phyloP scores from a whole-genome alignment of 306 rosid genomes.

The Elaeagnus macrophylla region DNA sequence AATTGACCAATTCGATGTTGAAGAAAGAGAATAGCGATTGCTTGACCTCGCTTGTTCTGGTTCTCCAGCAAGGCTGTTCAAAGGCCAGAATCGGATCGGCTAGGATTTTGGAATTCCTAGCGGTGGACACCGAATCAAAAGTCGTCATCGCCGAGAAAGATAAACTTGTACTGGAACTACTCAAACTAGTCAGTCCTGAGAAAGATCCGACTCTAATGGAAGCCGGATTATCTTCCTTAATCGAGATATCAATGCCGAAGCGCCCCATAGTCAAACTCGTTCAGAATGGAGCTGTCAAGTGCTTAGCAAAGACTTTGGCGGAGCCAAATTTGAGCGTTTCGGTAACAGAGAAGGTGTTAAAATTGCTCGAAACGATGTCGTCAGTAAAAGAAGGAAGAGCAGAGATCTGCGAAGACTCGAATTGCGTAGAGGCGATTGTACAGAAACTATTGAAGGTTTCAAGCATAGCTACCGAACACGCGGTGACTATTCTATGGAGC shows the following conservation, averaged over 20 bases:
- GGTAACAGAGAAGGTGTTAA: constrained; percentile 51
- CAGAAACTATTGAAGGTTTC: constrained; percentile 65
- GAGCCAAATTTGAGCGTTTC: constrained; percentile 1
- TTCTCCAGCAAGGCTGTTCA: constrained; percentile 41
- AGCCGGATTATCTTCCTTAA: too few relatives aligned
- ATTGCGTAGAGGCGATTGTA: constrained; percentile 52
- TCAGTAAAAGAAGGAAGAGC: constrained; percentile 66
- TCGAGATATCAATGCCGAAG: too few relatives aligned
- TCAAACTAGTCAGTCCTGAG: too few relatives aligned
- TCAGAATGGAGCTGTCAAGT: too few relatives aligned
- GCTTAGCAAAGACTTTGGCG: too few relatives aligned
- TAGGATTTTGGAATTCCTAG: constrained; percentile 30
- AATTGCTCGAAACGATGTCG: constrained; percentile 59
- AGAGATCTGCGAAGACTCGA: constrained; percentile 48
- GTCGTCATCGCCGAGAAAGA: too few relatives aligned
- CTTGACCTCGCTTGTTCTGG: constrained; percentile 40
- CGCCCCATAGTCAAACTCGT: too few relatives aligned
- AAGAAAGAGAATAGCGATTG: constrained; percentile 23
- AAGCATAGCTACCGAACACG: constrained; percentile 66
- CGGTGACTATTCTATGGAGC: constrained; percentile 80
- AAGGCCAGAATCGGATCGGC: constrained; percentile 44
- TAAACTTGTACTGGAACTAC: too few relatives aligned
- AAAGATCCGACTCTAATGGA: too few relatives aligned
- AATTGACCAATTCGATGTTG: constrained; percentile 26
- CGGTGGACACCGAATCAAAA: too few relatives aligned